Percentiles rank a stretch among this genome's conserved stretches.
phyloP scores from a whole-genome alignment of 345 rosid genomes.

The Eucalyptus guilfoylei region DNA sequence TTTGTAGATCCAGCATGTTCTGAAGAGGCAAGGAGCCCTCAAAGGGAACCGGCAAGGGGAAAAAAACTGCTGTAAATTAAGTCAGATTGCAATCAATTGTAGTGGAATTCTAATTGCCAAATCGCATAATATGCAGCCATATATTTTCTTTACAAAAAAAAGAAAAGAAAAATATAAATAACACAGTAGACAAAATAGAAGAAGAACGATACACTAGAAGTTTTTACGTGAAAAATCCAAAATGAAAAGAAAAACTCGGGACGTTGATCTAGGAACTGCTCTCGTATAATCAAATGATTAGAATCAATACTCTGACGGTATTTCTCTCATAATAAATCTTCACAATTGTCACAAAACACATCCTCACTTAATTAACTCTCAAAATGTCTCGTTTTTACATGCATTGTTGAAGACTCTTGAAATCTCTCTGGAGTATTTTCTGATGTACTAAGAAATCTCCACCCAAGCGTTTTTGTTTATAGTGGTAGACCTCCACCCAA shows the following conservation, averaged over 20 bases:
- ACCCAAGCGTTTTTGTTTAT: not conserved
- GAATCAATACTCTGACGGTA: not conserved
- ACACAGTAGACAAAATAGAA: too few species aligned
- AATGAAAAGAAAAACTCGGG: not conserved
- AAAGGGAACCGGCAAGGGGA: too few species aligned
- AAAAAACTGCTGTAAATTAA: not conserved
- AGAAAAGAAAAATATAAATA: too few species aligned
- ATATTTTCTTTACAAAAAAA: not conserved
- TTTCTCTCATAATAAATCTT: not conserved
- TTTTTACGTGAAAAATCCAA: too few species aligned
- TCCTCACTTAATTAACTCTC: not conserved
- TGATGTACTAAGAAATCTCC: not conserved
- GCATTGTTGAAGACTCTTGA: not conserved
- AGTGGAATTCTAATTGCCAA: too few species aligned
- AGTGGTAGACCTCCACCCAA: not conserved
- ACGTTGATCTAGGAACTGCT: rapidly evolving
- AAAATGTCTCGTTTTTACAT: not conserved
- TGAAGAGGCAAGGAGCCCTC: too few species aligned
- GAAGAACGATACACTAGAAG: too few species aligned
- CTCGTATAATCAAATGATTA: not conserved
- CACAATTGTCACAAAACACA: not conserved
- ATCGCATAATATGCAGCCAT: too few species aligned
- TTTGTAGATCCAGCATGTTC: too few species aligned
- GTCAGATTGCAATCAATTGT: not conserved
- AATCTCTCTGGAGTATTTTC: not conserved